A percentile compares a stretch with the other conserved stretches of the same genome.
phyloP scores from a whole-genome alignment of 2,329 filamentous ascomycete species.

The Sclerotinia sclerotiorum region DNA sequence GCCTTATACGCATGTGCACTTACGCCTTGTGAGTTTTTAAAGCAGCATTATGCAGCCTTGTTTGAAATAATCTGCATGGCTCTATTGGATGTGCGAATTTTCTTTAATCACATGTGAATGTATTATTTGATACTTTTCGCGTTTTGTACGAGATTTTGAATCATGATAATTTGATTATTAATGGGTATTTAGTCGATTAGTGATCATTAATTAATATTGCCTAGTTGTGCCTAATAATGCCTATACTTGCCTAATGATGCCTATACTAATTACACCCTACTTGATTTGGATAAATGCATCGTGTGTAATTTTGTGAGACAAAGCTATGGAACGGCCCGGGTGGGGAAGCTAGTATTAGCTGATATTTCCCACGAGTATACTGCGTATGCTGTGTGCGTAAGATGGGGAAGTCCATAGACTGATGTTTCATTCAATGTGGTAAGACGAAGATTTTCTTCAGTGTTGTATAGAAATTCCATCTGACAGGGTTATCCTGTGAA shows the following conservation, averaged over 20 bases:
- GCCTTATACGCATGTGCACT: background rate
- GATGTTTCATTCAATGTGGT: background rate
- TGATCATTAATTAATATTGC: background rate
- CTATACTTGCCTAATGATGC: background rate
- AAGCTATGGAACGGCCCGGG: background rate
- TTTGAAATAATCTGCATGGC: background rate
- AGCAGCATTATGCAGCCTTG: background rate
- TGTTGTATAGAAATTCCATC: background rate
- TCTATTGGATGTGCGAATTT: background rate
- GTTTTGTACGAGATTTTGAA: background rate
- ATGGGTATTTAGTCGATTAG: background rate
- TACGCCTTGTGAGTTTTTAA: background rate
- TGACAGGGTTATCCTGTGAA: background rate
- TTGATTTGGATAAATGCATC: background rate
- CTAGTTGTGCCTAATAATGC: background rate
- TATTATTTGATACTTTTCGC: background rate
- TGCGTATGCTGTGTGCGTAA: background rate
- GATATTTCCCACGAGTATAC: background rate
- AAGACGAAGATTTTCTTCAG: background rate
- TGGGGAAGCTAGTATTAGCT: background rate
- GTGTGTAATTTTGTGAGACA: background rate
- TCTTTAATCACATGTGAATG: background rate
- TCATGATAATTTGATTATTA: too few relatives aligned
- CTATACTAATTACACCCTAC: background rate
- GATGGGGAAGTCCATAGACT: background rate